Evolutionary conservation across 768 basidiomycete species (phyloP).

Genomic region (Paxillus ammoniavirescens): DNA sequence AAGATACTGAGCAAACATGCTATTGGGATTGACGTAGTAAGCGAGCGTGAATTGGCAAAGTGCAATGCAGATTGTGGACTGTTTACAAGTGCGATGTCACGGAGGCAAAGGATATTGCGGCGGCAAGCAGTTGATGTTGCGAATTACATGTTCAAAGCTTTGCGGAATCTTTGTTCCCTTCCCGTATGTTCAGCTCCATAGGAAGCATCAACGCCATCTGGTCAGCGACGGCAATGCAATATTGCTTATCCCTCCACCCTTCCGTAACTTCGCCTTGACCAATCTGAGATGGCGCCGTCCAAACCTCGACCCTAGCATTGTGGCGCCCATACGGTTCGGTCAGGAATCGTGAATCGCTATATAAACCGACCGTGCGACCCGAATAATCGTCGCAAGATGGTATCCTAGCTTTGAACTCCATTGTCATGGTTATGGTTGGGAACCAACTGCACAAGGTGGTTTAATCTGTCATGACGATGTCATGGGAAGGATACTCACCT

Average conservation of each 20-base stretch:
- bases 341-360: constrained; percentile 50
- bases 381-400: constrained; percentile 45
- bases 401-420: constrained; percentile 65
- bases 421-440: constrained; percentile 57
- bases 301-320: constrained; percentile 58
- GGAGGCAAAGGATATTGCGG: no score
- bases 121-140: background rate
- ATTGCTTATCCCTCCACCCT: constrained; percentile 61
- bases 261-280: constrained; percentile 41
- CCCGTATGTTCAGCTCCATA: constrained; percentile 25
- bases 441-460: constrained; percentile 45
- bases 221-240: constrained; percentile 60
- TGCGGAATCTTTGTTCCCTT: constrained; percentile 11
- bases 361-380: constrained; percentile 55
- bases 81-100: no score
- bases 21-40: no score
- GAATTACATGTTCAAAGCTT: constrained; percentile 20
- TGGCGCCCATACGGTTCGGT: constrained; percentile 56
- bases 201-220: constrained; percentile 56
- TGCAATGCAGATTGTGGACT: no score
- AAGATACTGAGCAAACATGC: no score
- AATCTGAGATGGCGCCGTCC: constrained; percentile 60
- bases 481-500: constrained; percentile 11
- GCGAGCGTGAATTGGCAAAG: no score
- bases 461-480: background rate